A percentile compares a stretch with the other conserved stretches of the same genome.
Conservation (phyloP, 106 monocot genomes). For the Iris macrosiphon region DNA sequence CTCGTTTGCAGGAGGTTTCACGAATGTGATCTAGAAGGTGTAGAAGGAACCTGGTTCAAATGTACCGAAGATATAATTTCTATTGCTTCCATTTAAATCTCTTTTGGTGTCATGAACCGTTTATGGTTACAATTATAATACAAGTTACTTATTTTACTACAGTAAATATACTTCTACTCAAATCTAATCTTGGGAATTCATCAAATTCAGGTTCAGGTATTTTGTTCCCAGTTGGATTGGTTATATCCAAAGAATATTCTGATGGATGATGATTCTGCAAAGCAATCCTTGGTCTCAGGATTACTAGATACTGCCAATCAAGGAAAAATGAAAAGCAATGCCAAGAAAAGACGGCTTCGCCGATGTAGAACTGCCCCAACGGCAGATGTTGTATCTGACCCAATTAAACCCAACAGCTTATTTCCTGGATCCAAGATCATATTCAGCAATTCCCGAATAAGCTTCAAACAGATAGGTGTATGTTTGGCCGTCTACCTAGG, state of each 20-base stretch:
- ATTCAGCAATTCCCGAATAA: conserved; percentile 21
- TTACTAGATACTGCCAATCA: conserved; percentile 6
- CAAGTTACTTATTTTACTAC: too few relatives aligned
- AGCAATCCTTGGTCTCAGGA: conserved; percentile 13
- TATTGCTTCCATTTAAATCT: too few relatives aligned
- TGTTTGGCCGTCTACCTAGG: conserved; percentile 41
- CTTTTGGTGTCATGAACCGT: too few relatives aligned
- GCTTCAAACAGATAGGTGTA: conserved; percentile 25
- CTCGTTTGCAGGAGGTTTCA: too few relatives aligned
- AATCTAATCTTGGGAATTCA: too few relatives aligned
- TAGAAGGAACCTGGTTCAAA: too few relatives aligned
- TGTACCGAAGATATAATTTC: too few relatives aligned
- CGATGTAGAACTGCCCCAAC: conserved; percentile 35
- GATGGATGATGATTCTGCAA: conserved; percentile 17
- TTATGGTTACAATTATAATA: too few relatives aligned
- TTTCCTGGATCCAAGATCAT: conserved; percentile 13
- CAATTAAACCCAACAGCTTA: neutral
- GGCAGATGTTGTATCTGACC: conserved; percentile 2
- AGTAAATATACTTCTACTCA: too few relatives aligned
- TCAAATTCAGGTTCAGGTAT: too few relatives aligned
- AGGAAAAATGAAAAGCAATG: neutral
- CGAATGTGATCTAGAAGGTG: too few relatives aligned
- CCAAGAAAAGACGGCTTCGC: conserved; percentile 26
- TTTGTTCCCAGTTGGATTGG: too few relatives aligned
- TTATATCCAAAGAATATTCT: neutral